phyloP scores from a whole-genome alignment of 2,329 filamentous ascomycete species.

The Aspergillus latus region DNA sequence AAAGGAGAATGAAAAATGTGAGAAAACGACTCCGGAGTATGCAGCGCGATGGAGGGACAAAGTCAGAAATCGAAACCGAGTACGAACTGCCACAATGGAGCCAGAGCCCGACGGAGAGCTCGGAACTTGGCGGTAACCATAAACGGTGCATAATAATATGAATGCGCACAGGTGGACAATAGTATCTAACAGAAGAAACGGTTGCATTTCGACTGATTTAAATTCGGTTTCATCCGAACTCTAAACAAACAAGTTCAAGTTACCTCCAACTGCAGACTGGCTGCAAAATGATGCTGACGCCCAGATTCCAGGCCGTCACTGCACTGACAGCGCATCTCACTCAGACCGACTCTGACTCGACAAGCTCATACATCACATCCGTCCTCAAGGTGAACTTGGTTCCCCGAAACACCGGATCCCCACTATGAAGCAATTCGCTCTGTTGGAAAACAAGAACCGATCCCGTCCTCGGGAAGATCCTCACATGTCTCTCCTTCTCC shows the following conservation, averaged over 20 bases:
- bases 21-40: not conserved
- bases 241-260: not conserved
- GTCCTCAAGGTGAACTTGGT: constrained; percentile 58
- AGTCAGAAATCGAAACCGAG: not conserved
- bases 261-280: no score
- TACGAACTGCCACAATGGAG: not conserved
- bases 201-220: no score
- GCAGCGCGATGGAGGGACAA: not conserved
- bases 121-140: not conserved
- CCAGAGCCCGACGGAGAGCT: not conserved
- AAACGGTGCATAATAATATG: no score
- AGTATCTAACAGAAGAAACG: no score
- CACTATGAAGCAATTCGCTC: constrained; percentile 52
- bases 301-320: not conserved
- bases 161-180: no score
- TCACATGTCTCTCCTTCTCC: constrained; percentile 31
- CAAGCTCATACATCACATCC: constrained; percentile 53
- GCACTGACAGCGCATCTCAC: not conserved
- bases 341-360: not conserved
- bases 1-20: not conserved
- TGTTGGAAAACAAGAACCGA: constrained; percentile 60
- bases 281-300: no score
- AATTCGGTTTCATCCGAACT: not conserved
- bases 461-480: constrained; percentile 53
- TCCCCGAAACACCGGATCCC: constrained; percentile 55